Percentiles rank a stretch among this genome's conserved stretches.
Conservation (phyloP, 2,329 filamentous ascomycete species). For the Alternaria metachromatica region DNA sequence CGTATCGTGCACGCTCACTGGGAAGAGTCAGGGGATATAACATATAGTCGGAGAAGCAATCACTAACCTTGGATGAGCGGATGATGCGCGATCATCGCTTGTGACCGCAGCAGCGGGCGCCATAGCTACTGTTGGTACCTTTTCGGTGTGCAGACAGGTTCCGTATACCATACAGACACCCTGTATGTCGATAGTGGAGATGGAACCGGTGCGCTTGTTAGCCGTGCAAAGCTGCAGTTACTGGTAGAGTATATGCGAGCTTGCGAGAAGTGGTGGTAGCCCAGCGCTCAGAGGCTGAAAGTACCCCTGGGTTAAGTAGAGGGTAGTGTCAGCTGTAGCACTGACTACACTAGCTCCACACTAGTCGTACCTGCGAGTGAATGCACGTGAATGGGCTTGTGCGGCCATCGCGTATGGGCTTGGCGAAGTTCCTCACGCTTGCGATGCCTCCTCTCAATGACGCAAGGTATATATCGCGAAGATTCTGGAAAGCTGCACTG, state of each 20-base stretch:
- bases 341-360: background rate
- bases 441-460: background rate
- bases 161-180: background rate
- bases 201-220: too few species aligned
- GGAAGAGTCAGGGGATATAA: background rate
- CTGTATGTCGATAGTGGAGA: background rate
- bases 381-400: background rate
- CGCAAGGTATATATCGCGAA: background rate
- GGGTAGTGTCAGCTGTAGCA: background rate
- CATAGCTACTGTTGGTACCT: background rate
- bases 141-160: rapidly evolving
- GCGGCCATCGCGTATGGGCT: background rate
- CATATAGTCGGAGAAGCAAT: background rate
- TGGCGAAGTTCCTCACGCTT: background rate
- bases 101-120: background rate
- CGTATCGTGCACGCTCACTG: background rate
- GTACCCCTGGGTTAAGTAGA: background rate
- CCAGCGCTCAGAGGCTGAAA: background rate
- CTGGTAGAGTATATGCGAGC: background rate
- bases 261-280: background rate
- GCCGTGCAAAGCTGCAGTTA: background rate
- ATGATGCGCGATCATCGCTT: background rate
- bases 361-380: background rate
- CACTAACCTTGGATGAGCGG: background rate
- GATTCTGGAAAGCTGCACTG: background rate